Percentiles rank a stretch among this genome's conserved stretches.
Conservation (phyloP, 2,329 filamentous ascomycete genomes). For the Alternaria brassicae region DNA sequence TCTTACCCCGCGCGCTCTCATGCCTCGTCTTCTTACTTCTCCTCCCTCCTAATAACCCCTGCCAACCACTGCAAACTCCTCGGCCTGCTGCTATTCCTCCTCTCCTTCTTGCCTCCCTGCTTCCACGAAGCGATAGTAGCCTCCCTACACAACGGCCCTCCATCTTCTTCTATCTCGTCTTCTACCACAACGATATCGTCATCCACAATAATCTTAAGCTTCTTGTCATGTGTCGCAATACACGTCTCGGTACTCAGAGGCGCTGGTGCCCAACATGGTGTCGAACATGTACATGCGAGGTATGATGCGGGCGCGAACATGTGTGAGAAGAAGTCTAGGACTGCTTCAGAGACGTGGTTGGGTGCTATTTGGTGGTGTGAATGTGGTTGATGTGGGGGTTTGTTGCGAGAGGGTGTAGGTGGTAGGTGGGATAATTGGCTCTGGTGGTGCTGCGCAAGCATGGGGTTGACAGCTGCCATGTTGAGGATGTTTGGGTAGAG, state of each 20-base stretch:
- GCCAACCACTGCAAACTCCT: conserved; percentile 21
- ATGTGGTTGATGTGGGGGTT: not conserved
- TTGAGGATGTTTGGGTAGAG: conserved; percentile 13
- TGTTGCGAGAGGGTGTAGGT: not conserved
- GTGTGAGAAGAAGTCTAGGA: conserved; percentile 22
- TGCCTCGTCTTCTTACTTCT: not conserved
- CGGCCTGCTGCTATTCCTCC: conserved; percentile 11
- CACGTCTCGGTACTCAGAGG: not conserved
- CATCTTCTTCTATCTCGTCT: conserved; percentile 21
- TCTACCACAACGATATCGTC: conserved; percentile 22
- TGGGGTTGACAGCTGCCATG: conserved; percentile 1
- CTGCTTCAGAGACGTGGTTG: conserved; percentile 17
- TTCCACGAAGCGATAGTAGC: conserved; percentile 32
- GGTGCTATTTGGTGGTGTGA: conserved; percentile 12
- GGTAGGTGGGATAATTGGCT: not conserved
- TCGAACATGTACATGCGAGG: conserved; percentile 20
- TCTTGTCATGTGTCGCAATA: not conserved
- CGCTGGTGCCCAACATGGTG: conserved; percentile 2
- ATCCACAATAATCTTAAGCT: conserved; percentile 15
- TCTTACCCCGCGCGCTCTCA: not conserved
- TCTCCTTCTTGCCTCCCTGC: conserved; percentile 3
- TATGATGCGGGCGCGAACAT: conserved; percentile 25
- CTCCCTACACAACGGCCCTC: conserved; percentile 33
- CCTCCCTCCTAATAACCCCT: conserved; percentile 3
- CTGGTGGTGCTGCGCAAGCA: not conserved